Base-by-base conservation (phyloP, 441 rosid species). In the Erodium chrysanthum region DNA sequence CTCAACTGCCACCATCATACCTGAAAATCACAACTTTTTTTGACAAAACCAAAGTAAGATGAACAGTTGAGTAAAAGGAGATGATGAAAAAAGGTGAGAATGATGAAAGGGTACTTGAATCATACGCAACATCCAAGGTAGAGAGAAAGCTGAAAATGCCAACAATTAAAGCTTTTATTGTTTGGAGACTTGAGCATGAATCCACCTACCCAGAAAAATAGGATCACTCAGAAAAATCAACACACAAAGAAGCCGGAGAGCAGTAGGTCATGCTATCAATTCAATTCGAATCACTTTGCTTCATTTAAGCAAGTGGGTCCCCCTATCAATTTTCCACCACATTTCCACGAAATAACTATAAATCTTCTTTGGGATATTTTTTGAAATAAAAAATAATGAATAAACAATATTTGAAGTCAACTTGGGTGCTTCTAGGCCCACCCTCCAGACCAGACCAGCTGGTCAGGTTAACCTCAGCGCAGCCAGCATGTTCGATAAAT, bases 31-130 rank as follows among this genome's bases (percentile, higher is more conserved):
- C 18, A n/a, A 15, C 56, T 50, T 50, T 50, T 50, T 50, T 50
- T 50, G 56, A 50, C 56, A 50, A 50, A 50, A 50, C 56, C 56
- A n/a, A 50, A 48, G 70, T 66, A 66, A 66, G 66, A 66, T 56
- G 1, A 46, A 20, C 69, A 59, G 17, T 65, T 14, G 27, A 29
- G 65, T 15, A 60, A 17, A 48, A 50, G 27, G 15, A 22, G 54
- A 68, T 40, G 59, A 21, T 12, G 22, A 42, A 37, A 60, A 48
- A 42, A 33, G 7, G 54, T 21, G 10, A 44, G 7, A 12, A 35
- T 46, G 54, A 64, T 15, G 6, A 23, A 60, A 40, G 60, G 29
- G 66, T 5, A 61, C 66, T 66, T 71, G 61, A 71, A 18, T 71
- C 46, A 31, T 20, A 71, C 70, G 74, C 52, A 29, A 65, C 20